These are phyloP conservation scores for Candida jianshihensis DNA, from an alignment of 805 yeast genomes.

Conservation along the genomic window DNA sequence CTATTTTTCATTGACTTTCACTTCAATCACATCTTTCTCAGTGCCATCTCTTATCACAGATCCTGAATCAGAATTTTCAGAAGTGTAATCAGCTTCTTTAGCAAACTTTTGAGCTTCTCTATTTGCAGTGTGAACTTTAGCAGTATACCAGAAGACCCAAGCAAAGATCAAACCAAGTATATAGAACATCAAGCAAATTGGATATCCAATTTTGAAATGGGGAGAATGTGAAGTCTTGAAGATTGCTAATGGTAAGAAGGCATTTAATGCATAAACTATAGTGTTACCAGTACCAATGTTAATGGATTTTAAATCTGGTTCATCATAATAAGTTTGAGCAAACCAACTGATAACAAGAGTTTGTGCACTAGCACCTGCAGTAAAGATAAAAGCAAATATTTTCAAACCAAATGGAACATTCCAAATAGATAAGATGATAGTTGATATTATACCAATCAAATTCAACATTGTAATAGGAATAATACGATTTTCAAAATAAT, in stretches of 20 bases:
- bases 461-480: background rate
- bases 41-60: background rate
- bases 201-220: constrained; percentile 3
- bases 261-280: constrained; percentile 3
- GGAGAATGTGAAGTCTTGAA: constrained; percentile 3
- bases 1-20: too few relatives aligned
- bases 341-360: constrained; percentile 4
- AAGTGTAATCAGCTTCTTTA: too few relatives aligned
- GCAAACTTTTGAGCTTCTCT: background rate
- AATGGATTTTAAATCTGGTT: constrained; percentile 4
- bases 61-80: too few relatives aligned
- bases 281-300: constrained; percentile 5
- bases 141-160: constrained; percentile 4
- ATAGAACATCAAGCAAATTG: constrained; percentile 2
- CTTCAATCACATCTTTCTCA: background rate
- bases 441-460: background rate
- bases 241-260: constrained; percentile 4
- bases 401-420: constrained; percentile 1
- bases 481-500: constrained; percentile 2
- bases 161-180: background rate
- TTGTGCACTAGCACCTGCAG: constrained; percentile 2
- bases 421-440: constrained; percentile 3
- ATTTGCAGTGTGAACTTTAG: background rate
- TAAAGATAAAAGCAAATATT: constrained; percentile 4
- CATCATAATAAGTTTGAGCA: constrained; percentile 4